These are phyloP conservation scores for Scorias spongiosa DNA, from an alignment of 2,329 filamentous ascomycete genomes.

Conservation along the genomic window DNA sequence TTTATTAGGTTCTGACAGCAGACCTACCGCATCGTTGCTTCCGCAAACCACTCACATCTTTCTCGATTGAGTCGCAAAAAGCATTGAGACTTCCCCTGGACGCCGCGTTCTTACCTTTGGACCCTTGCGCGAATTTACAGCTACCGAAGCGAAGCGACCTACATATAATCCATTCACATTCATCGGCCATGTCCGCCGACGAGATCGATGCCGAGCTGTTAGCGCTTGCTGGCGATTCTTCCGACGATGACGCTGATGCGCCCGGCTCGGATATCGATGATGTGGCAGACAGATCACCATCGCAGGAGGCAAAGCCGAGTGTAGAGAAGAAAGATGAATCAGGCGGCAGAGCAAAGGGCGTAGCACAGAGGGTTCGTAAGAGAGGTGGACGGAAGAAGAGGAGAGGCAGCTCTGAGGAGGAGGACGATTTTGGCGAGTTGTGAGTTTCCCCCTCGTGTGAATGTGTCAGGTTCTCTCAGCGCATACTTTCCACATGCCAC, in stretches of 20 bases:
- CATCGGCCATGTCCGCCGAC: slow-evolving; percentile 51
- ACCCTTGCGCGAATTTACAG: too few species aligned
- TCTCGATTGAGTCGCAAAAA: too few species aligned
- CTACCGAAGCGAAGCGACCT: too few species aligned
- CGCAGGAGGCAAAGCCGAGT: slow-evolving; percentile 24
- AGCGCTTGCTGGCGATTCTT: slow-evolving; percentile 69
- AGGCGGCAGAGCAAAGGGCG: slow-evolving; percentile 21
- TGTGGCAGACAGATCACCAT: slow-evolving; percentile 23
- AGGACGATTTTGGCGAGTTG: slow-evolving; percentile 52
- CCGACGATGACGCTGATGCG: slow-evolving; percentile 32
- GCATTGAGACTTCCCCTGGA: too few species aligned
- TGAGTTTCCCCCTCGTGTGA: slow-evolving; percentile 35
- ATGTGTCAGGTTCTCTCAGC: slow-evolving; percentile 2
- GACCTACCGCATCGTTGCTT: too few species aligned
- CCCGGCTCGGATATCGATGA: neutral
- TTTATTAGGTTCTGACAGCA: too few species aligned
- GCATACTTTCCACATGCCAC: neutral
- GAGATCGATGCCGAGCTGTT: slow-evolving; percentile 81
- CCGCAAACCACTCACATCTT: too few species aligned
- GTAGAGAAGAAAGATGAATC: slow-evolving; percentile 23
- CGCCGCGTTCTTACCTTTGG: too few species aligned
- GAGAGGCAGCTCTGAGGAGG: slow-evolving; percentile 50
- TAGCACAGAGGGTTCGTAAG: slow-evolving; percentile 33
- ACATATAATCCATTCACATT: too few species aligned
- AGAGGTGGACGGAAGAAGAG: slow-evolving; percentile 28